Conservation (phyloP, 1,284 basidiomycete species). For the Pseudozyma tsukubaensis region DNA sequence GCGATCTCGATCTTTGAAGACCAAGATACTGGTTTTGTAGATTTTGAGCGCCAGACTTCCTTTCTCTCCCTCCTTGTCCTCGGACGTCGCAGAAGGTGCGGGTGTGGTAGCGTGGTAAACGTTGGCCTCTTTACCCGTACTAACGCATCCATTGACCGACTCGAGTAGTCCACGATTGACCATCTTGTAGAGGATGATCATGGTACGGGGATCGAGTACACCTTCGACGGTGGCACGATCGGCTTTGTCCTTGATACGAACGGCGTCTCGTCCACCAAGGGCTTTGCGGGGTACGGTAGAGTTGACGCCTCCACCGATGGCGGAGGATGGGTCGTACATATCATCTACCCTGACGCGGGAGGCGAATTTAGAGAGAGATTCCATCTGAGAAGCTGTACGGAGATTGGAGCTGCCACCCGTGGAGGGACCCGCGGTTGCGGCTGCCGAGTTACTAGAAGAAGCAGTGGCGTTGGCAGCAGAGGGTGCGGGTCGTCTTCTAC, state of each 20-base stretch:
- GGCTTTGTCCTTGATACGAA: slow-evolving; percentile 65
- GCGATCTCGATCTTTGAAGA: slow-evolving; percentile 95
- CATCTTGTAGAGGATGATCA: slow-evolving; percentile 68
- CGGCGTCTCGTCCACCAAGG: slow-evolving; percentile 48
- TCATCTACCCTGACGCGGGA: slow-evolving; percentile 58
- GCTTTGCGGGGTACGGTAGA: slow-evolving; percentile 64
- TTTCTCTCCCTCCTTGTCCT: slow-evolving; percentile 4
- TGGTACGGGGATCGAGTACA: slow-evolving; percentile 66
- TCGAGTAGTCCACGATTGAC: slow-evolving; percentile 60
- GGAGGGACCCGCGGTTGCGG: slow-evolving; percentile 21
- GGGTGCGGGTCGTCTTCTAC: slow-evolving; percentile 24
- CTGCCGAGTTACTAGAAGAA: not conserved
- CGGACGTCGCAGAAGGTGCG: slow-evolving; percentile 9
- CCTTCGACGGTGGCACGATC: slow-evolving; percentile 67
- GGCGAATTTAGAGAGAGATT: slow-evolving; percentile 58
- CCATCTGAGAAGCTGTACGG: slow-evolving; percentile 60
- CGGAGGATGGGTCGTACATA: slow-evolving; percentile 62
- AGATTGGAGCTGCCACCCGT: slow-evolving; percentile 9
- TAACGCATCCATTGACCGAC: slow-evolving; percentile 62
- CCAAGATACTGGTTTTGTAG: slow-evolving; percentile 96
- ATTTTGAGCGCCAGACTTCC: slow-evolving; percentile 80
- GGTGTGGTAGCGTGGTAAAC: slow-evolving; percentile 65
- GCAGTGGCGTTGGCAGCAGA: slow-evolving; percentile 7
- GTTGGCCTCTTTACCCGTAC: slow-evolving; percentile 67
- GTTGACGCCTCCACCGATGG: slow-evolving; percentile 61